Evolutionary conservation across 495 filamentous ascomycete genomes (phyloP), one percentile per base, ranked within the genome.

Genomic region (Aspergillus steynii): DNA sequence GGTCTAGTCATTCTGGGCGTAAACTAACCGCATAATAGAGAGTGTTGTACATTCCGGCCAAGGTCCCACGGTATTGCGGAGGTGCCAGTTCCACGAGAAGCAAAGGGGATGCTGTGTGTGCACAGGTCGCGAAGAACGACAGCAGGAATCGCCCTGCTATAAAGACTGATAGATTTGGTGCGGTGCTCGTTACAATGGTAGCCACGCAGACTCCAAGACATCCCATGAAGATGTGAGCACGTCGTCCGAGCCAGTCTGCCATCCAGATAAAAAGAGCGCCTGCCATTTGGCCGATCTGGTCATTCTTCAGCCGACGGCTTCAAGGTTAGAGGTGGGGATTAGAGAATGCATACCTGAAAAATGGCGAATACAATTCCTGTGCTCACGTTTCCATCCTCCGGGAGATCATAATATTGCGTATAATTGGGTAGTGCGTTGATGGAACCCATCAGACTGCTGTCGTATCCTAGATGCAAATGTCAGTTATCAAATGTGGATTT

Each of bases 131-230:
- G 9, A 89, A 88, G 65, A 92, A 89, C 3, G 88, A 88, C 28
- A 93, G 82, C 27, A 91, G 68, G 70, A 92, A 91, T 14, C 89
- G 82, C n/a, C 88, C 89, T n/a, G 79, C 87, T 65, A 89, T 85
- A 62, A 91, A 90, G 64, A 80, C 76, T 12, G 66, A 67, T 15
- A 82, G 34, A 48, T 9, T 53, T 29, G 55, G 52, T 25, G 60
- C 54, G 9, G 52, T 48, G 9, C 47, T 27, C 5, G 60, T 58
- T 29, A 62, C 34, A 26, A 62, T 62, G 9, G 60, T 62, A 27
- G 47, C 60, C 34, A 62, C 46, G 48, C 60, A 62, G 34, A 62
- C 60, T 3, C 60, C 60, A 26, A 62, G 60, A 20, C 60, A 62
- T 20, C 60, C 60, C 15, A 62, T 32, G 32, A 62, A 58, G 48